phyloP scores from a whole-genome alignment of 352 stramenopile genomes.

The Pythium aristosporum region DNA sequence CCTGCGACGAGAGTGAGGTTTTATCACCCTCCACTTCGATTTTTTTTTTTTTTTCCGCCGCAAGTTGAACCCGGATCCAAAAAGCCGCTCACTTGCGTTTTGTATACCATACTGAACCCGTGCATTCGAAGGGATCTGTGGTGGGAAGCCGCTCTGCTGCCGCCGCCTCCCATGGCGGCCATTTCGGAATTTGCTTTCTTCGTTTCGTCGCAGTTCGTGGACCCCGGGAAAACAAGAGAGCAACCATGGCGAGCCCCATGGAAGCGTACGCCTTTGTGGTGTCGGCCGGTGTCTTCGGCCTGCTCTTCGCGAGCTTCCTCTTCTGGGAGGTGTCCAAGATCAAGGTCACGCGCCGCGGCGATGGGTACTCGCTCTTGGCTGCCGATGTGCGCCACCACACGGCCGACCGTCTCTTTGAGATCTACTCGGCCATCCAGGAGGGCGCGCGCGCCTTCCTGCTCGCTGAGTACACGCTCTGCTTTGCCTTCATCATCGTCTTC shows the following conservation, averaged over 20 bases:
- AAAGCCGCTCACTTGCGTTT: constrained; percentile 7
- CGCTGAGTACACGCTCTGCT: constrained; percentile 98
- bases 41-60: constrained; percentile 6
- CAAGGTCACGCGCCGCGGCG: constrained; percentile 81
- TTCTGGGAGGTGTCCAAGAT: constrained; percentile 90
- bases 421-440: constrained; percentile 97
- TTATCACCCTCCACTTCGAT: constrained; percentile 14
- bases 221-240: constrained; percentile 15
- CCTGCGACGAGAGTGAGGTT: constrained; percentile 17
- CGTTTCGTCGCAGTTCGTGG: constrained; percentile 21
- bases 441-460: constrained; percentile 97
- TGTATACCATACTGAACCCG: constrained; percentile 31
- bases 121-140: constrained; percentile 28
- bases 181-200: constrained; percentile 77
- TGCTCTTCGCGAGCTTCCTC: constrained; percentile 80
- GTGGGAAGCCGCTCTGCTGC: constrained; percentile 16
- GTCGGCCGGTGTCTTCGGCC: constrained; percentile 63
- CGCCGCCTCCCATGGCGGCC: constrained; percentile 22
- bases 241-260: constrained; percentile 48
- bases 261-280: constrained; percentile 74
- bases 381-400: constrained; percentile 79
- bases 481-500: constrained; percentile 94
- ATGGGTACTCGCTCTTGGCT: constrained; percentile 78
- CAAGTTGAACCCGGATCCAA: constrained; percentile 26
- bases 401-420: constrained; percentile 85